These are phyloP conservation scores for Claviceps maximensis DNA, from an alignment of 2,329 filamentous ascomycete genomes.

Conservation along the genomic window DNA sequence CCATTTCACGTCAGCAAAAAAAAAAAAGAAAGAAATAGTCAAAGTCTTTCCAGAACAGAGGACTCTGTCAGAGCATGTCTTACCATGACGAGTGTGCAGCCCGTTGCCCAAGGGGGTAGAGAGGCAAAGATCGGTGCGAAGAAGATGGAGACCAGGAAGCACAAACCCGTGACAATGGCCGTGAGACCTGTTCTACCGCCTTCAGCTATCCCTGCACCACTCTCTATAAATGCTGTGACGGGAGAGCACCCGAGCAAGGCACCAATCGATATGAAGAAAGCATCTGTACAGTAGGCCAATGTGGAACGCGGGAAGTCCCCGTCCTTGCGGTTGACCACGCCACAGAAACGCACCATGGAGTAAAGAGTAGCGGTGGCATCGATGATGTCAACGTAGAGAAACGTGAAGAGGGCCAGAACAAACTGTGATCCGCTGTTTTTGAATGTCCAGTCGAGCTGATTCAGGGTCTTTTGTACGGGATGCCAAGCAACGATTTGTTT, in stretches of 20 bases:
- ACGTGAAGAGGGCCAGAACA: constrained; percentile 59
- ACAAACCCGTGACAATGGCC: constrained; percentile 53
- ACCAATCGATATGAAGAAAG: constrained; percentile 57
- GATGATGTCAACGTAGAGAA: constrained; percentile 69
- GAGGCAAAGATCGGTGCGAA: constrained; percentile 67
- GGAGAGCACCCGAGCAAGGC: constrained; percentile 57
- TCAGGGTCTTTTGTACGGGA: constrained; percentile 50
- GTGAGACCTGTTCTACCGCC: constrained; percentile 63
- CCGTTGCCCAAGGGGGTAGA: constrained; percentile 67
- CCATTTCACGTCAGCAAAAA: background rate
- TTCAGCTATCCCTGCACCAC: constrained; percentile 62
- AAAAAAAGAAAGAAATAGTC: background rate
- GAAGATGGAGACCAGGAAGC: constrained; percentile 60
- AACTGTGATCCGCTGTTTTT: constrained; percentile 45
- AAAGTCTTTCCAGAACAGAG: background rate
- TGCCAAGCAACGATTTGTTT: constrained; percentile 59
- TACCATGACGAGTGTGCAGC: constrained; percentile 56
- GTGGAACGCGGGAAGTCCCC: constrained; percentile 81
- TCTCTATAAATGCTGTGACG: constrained; percentile 64
- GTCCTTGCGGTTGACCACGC: constrained; percentile 48
- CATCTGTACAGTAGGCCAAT: constrained; percentile 62
- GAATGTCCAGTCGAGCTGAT: constrained; percentile 54
- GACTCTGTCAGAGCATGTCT: background rate
- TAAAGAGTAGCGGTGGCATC: constrained; percentile 67
- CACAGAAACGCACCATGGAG: constrained; percentile 68